Base-by-base conservation (phyloP, 2,329 filamentous ascomycete genomes). In the Tolypocladium guangdongense region DNA sequence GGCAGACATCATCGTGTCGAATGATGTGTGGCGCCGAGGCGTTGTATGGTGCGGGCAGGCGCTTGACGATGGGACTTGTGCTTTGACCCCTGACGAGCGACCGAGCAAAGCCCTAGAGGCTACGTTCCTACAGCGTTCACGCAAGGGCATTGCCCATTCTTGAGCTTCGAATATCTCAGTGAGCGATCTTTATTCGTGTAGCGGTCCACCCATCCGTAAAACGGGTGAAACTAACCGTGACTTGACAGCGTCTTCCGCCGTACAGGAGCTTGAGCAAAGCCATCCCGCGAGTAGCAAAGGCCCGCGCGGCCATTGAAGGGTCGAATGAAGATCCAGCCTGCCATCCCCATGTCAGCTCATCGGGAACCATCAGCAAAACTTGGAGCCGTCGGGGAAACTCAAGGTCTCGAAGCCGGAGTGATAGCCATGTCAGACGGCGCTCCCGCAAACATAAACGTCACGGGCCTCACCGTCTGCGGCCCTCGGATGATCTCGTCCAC, bases 401-500 rank as follows among this genome's bases (percentile, higher is more conserved):
- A 27, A 45, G 41, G 41, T 8, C 22, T 27, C 41, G 14, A 7
- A 45, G 41, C 5, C 27, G 18, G 18, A 11, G 18, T 20, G 27
- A 6, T 32, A 4, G 7, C 27, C 27, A 14, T 2, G 43, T 32
- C 43, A 10, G 32, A 22, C 20, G 35, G 32, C 18, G 47, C 35
- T n/a, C 36, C 32, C 14, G 48, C 48, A 50, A 50, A 50, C 48
- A 50, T 50, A n/a, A 36, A 50, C 5, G 48, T 50, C 35, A 50
- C 7, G n/a, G 48, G 48, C 35, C 35, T 22, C 8, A 38, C 48
- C 48, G 48, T 50, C 22, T 50, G 48, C 6, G 32, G 35, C 4
- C 48, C 48, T n/a, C 48, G 48, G n/a, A 50, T 50, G 3, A 50
- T 50, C 24, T 50, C 48, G 35, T 50, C 48, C 20, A 50, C 24